Conservation (phyloP, 2,329 filamentous ascomycete genomes). For the Leptographium galeiforme region DNA sequence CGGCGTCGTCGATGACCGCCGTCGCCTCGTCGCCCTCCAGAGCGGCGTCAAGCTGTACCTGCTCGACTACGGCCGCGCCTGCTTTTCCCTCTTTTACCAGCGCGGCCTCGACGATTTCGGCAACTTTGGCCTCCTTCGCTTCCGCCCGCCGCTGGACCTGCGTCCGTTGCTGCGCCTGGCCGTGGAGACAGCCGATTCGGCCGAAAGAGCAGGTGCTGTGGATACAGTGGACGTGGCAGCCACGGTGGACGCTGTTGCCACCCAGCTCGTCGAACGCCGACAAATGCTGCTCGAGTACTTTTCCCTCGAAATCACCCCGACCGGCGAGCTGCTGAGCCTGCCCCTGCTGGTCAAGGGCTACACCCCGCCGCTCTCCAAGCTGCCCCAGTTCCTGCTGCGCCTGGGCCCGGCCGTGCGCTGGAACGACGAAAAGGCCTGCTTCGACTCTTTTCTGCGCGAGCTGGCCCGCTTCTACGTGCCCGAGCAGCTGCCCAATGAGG, state of each 20-base stretch:
- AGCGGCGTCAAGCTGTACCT: conserved; percentile 84
- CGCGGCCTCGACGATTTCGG: conserved; percentile 88
- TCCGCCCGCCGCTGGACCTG: conserved; percentile 63
- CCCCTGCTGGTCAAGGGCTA: conserved; percentile 85
- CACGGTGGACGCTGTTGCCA: conserved; percentile 50
- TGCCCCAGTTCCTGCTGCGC: conserved; percentile 76
- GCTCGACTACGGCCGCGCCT: conserved; percentile 79
- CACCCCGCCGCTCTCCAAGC: conserved; percentile 68
- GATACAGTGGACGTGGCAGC: conserved; percentile 43
- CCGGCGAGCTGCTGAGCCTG: conserved; percentile 64
- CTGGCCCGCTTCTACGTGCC: conserved; percentile 84
- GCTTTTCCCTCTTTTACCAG: conserved; percentile 90
- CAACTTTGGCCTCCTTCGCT: conserved; percentile 77
- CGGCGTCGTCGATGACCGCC: conserved; percentile 75
- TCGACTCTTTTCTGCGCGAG: conserved; percentile 72
- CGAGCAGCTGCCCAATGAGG: conserved; percentile 53
- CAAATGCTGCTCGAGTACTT: conserved; percentile 94
- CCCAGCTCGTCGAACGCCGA: conserved; percentile 58
- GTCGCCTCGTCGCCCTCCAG: conserved; percentile 84
- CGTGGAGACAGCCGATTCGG: no score
- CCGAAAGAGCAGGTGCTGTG: no score
- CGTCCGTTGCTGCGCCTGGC: conserved; percentile 59
- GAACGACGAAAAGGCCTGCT: conserved; percentile 73
- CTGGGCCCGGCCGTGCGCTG: conserved; percentile 84
- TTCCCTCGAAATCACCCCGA: conserved; percentile 63